Evolutionary conservation across 164 flowering plant species (phyloP), one percentile per base, ranked within the genome.

Genomic region (Akebia trifoliata): DNA sequence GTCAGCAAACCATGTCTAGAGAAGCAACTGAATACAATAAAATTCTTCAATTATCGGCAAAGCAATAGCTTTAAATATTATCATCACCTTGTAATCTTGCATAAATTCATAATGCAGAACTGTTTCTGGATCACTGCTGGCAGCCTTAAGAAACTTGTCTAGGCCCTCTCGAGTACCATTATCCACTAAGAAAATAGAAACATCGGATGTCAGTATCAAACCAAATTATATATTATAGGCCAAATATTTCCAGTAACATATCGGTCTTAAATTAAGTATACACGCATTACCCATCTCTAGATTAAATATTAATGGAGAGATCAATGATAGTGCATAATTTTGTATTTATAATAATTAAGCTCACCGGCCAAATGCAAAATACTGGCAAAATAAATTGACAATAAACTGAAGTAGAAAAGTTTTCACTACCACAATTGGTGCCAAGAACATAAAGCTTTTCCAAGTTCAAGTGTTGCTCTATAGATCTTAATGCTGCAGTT

Each of bases 81-180:
- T 42, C 6, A 42, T 34, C 35, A 89, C 98, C 98, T 93, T 93
- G 85, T 93, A 93, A 75, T 93, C 98, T 80, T 93, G 98, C 98
- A 93, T 93, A 72, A 93, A 93, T 70, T 93, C 98, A 70, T 93
- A 93, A 69, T 93, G 98, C 54, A 93, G 80, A 74, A 93, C 97
- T 56, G 95, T 89, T 66, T 93, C 97, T 57, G 98, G 98, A 50
- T 89, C 95, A 53, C 56, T 75, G 76, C 98, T 93, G 64, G 98
- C 97, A 54, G 98, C 97, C 70, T 83, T 89, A 5, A 90, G 72
- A 78, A 93, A 93, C 76, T 93, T 93, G 59, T 90, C 96, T 44
- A 93, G 78, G 17, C 98, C 98, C 68, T 85, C 85, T 44, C 98
- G 84, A 36, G 89, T 81, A 65, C 98, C 98, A 75, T 93, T 93